These are phyloP conservation scores for Trichoderma aggressivum DNA, from an alignment of 2,329 filamentous ascomycete species.

Conservation along the genomic window DNA sequence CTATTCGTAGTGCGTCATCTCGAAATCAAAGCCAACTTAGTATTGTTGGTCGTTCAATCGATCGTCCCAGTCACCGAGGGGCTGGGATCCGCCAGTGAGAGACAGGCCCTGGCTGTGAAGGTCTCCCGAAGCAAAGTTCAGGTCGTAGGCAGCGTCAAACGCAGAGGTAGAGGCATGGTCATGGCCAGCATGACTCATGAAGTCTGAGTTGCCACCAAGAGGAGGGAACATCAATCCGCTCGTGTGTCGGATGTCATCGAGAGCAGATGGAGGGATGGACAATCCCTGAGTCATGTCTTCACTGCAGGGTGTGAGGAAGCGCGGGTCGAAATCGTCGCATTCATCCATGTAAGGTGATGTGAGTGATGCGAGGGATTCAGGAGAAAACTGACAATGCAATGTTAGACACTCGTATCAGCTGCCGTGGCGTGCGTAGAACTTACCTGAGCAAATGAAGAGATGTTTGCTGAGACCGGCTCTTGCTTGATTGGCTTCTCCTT, in stretches of 20 bases:
- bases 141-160: constrained; percentile 38
- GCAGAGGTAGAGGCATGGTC: constrained; percentile 33
- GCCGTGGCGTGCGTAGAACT: neutral
- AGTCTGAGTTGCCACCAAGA: constrained; percentile 27
- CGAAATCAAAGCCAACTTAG: neutral
- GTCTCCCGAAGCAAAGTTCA: constrained; percentile 36
- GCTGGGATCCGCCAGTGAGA: constrained; percentile 26
- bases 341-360: constrained; percentile 36
- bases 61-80: constrained; percentile 33
- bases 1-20: neutral
- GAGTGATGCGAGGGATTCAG: constrained; percentile 32
- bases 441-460: neutral
- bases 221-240: constrained; percentile 14
- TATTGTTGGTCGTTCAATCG: constrained; percentile 16
- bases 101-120: constrained; percentile 28
- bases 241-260: constrained; percentile 26
- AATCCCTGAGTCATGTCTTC: constrained; percentile 42
- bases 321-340: constrained; percentile 36
- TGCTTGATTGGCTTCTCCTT: constrained; percentile 41
- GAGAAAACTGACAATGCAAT: constrained; percentile 35
- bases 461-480: constrained; percentile 31
- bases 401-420: constrained; percentile 7
- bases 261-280: constrained; percentile 28
- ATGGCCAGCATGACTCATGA: constrained; percentile 29
- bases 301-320: constrained; percentile 54